Evolutionary conservation across 2,329 filamentous ascomycete genomes (phyloP).

Genomic region (Trichoderma arundinaceum): DNA sequence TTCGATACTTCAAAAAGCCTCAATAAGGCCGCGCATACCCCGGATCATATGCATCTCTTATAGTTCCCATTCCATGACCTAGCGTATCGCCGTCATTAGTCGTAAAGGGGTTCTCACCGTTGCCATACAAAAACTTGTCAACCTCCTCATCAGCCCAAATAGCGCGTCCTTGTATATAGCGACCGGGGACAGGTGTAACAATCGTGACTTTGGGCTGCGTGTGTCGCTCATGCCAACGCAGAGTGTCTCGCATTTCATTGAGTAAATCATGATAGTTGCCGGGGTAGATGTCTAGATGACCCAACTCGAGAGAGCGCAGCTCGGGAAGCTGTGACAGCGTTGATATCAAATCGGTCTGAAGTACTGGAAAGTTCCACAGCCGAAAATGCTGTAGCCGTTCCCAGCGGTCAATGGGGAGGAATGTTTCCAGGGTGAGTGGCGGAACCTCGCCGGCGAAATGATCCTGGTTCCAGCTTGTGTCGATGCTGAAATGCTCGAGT

Average conservation of each 20-base stretch:
- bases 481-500: background rate
- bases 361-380: slow-evolving; percentile 12
- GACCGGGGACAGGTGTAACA: background rate
- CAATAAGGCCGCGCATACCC: slow-evolving; percentile 5
- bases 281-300: background rate
- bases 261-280: background rate
- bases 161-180: background rate
- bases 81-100: background rate
- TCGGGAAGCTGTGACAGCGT: too few relatives aligned
- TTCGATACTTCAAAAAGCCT: too few relatives aligned
- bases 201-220: background rate
- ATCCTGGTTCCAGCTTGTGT: background rate
- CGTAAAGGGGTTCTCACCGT: background rate
- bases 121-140: background rate
- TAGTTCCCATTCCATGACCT: background rate
- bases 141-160: slow-evolving; percentile 10
- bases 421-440: background rate
- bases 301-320: slow-evolving; percentile 1
- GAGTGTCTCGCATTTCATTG: background rate
- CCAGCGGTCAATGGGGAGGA: slow-evolving; percentile 10
- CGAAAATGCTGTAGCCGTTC: background rate
- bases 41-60: background rate
- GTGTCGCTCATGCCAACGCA: background rate
- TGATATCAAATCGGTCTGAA: background rate
- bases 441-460: background rate